Conservation (phyloP, 2,329 filamentous ascomycete genomes). For the Ophiostoma sp. region DNA sequence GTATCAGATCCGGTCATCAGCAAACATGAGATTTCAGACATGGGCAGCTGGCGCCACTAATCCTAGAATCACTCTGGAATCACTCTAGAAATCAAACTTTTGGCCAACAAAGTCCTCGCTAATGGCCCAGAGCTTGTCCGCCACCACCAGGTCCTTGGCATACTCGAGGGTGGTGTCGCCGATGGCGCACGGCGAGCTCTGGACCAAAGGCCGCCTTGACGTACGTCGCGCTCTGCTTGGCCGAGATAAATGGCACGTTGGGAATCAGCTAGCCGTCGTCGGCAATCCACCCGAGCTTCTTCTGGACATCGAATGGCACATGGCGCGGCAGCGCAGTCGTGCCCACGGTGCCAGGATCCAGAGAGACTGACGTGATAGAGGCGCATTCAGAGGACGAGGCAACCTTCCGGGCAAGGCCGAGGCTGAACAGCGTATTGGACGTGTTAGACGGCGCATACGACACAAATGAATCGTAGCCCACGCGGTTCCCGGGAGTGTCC, state of each 20-base stretch:
- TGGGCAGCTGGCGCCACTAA: too few species aligned
- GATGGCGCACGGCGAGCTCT: conserved; percentile 29
- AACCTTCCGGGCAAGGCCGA: conserved; percentile 37
- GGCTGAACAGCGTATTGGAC: conserved; percentile 45
- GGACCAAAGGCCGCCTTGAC: conserved; percentile 39
- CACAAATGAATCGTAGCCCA: conserved; percentile 33
- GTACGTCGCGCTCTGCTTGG: conserved; percentile 35
- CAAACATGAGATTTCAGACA: neutral
- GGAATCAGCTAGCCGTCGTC: conserved; percentile 39
- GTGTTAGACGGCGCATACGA: conserved; percentile 51
- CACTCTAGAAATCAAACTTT: conserved; percentile 19
- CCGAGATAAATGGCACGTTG: conserved; percentile 27
- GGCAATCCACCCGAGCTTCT: conserved; percentile 27
- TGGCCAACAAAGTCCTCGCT: conserved; percentile 41
- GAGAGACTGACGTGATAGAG: conserved; percentile 35
- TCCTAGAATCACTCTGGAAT: neutral
- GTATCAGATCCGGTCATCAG: neutral
- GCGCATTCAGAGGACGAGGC: conserved; percentile 27
- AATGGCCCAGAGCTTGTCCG: conserved; percentile 40
- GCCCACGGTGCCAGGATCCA: conserved; percentile 39
- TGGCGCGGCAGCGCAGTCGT: conserved; percentile 21
- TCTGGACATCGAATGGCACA: conserved; percentile 16
- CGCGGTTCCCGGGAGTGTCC: conserved; percentile 29
- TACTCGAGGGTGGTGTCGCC: conserved; percentile 33
- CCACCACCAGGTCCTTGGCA: conserved; percentile 29